Evolutionary conservation across 1,284 basidiomycete species (phyloP).

Genomic region (Microbotryum intermedium): DNA sequence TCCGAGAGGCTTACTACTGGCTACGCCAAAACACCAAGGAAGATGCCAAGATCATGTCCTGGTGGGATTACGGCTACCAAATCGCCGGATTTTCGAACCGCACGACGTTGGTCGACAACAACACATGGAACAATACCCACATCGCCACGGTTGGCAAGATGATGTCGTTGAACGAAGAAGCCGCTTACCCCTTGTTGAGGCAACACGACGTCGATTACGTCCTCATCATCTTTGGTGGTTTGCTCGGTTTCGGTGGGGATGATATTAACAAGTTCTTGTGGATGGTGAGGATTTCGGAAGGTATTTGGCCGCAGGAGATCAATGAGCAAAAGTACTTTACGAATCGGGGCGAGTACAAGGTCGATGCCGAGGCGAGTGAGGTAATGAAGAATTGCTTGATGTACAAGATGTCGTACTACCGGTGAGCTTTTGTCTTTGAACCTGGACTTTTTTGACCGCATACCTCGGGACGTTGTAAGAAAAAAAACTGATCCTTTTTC

Average conservation of each 20-base stretch:
- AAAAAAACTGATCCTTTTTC: too few species aligned
- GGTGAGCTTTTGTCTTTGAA: slow-evolving; percentile 56
- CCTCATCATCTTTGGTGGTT: slow-evolving; percentile 92
- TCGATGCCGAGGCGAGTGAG: slow-evolving; percentile 75
- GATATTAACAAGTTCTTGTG: slow-evolving; percentile 98
- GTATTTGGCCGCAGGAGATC: slow-evolving; percentile 98
- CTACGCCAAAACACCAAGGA: slow-evolving; percentile 87
- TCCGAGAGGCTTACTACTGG: slow-evolving; percentile 99
- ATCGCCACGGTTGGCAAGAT: slow-evolving; percentile 96
- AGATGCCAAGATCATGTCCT: slow-evolving; percentile 91
- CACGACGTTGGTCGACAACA: slow-evolving; percentile 96
- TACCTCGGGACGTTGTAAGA: slow-evolving; percentile 10
- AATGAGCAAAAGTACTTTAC: slow-evolving; percentile 93
- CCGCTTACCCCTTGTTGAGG: slow-evolving; percentile 90
- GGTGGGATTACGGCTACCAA: slow-evolving; percentile 99
- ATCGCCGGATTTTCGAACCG: slow-evolving; percentile 98
- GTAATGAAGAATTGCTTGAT: slow-evolving; percentile 80
- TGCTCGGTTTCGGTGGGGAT: slow-evolving; percentile 95
- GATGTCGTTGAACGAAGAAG: slow-evolving; percentile 89
- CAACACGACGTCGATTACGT: slow-evolving; percentile 99
- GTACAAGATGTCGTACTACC: slow-evolving; percentile 96
- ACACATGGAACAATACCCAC: slow-evolving; percentile 96
- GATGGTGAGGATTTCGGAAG: slow-evolving; percentile 78
- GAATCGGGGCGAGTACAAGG: slow-evolving; percentile 81
- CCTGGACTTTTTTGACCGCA: background rate